Percentiles rank a stretch among this genome's conserved stretches.
Conservation (phyloP, 768 basidiomycete genomes). For the Boletus reticuloceps region DNA sequence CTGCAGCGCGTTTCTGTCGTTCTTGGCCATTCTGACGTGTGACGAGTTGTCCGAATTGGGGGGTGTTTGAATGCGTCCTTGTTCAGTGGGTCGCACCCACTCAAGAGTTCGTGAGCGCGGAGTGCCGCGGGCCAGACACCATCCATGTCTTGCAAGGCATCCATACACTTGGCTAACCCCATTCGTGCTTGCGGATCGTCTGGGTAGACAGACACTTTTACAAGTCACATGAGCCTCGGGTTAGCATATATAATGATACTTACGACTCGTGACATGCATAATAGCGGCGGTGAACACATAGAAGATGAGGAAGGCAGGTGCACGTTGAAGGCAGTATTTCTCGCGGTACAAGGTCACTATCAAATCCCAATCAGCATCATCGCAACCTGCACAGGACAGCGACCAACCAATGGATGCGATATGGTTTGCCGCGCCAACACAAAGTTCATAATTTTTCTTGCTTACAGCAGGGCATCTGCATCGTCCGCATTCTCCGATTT, state of each 20-base stretch:
- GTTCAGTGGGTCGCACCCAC: conserved; percentile 49
- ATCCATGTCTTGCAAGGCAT: conserved; percentile 61
- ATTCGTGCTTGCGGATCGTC: conserved; percentile 66
- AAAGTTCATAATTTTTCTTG: conserved; percentile 68
- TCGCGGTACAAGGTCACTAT: conserved; percentile 60
- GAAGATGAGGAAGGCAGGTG: conserved; percentile 71
- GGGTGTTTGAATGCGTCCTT: conserved; percentile 1
- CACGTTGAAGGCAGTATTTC: conserved; percentile 56
- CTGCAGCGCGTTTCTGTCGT: conserved; percentile 60
- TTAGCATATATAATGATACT: conserved; percentile 20
- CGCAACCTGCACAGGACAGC: not conserved
- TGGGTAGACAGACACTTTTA: conserved; percentile 59
- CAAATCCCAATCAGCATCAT: not conserved
- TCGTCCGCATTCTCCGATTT: conserved; percentile 47
- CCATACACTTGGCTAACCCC: conserved; percentile 66
- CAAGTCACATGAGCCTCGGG: not conserved
- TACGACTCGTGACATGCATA: conserved; percentile 74
- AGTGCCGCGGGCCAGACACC: conserved; percentile 74
- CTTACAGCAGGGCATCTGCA: conserved; percentile 51
- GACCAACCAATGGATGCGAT: conserved; percentile 64
- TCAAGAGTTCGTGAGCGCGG: conserved; percentile 69
- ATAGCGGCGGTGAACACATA: conserved; percentile 79
- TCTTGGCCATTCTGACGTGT: conserved; percentile 24
- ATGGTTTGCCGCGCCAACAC: conserved; percentile 75
- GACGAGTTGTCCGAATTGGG: conserved; percentile 9